Evolutionary conservation across 2,329 filamentous ascomycete genomes (phyloP).

Genomic region (Talaromyces sp.): DNA sequence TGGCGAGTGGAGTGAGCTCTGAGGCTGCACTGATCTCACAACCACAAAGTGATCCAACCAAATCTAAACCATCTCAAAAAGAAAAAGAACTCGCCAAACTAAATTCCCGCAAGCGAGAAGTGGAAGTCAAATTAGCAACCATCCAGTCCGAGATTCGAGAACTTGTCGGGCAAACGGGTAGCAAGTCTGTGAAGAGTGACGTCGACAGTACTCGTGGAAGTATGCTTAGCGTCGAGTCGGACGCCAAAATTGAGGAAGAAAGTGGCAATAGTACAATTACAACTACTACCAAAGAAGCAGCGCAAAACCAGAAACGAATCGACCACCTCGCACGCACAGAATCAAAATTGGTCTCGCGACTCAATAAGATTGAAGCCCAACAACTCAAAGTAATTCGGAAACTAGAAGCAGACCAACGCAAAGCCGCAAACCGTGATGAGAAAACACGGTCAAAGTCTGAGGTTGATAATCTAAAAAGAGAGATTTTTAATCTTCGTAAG

Average conservation of each 20-base stretch:
- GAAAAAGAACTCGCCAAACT: constrained; percentile 46
- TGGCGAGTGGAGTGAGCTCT: neutral
- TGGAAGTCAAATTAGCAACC: constrained; percentile 38
- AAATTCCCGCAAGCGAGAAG: constrained; percentile 37
- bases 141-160: constrained; percentile 35
- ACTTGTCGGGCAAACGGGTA: constrained; percentile 21
- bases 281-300: constrained; percentile 19
- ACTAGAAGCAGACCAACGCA: constrained; percentile 36
- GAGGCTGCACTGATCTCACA: neutral
- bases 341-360: constrained; percentile 35
- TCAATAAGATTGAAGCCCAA: constrained; percentile 43
- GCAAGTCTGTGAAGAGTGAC: constrained; percentile 14
- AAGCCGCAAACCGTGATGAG: constrained; percentile 43
- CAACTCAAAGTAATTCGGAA: constrained; percentile 42
- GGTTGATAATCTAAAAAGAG: constrained; percentile 48
- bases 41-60: constrained; percentile 10
- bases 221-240: constrained; percentile 1
- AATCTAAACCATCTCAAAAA: constrained; percentile 34
- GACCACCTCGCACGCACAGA: constrained; percentile 32
- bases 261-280: neutral
- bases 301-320: constrained; percentile 29
- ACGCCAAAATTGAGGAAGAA: constrained; percentile 7
- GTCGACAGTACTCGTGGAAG: constrained; percentile 16
- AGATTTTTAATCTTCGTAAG: constrained; percentile 46
- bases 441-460: constrained; percentile 41